A percentile compares a stretch with the other conserved stretches of the same genome.
phyloP scores from a whole-genome alignment of 2,329 filamentous ascomycete species.

The Chalaropsis thielavioides region DNA sequence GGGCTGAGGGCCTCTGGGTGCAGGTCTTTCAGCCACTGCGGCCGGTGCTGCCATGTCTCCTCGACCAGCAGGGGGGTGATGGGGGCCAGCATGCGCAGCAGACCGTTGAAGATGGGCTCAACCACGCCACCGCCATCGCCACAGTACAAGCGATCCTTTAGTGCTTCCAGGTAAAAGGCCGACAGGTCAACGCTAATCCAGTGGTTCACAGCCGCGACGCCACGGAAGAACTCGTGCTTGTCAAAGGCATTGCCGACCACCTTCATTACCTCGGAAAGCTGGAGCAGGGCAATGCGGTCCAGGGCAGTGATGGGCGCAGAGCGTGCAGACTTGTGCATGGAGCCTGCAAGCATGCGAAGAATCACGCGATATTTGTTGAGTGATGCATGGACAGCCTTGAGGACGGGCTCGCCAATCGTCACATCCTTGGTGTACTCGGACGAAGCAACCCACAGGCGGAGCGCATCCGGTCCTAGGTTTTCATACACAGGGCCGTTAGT shows the following conservation, averaged over 20 bases:
- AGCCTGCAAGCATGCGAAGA: constrained; percentile 79
- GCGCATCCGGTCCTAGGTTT: constrained; percentile 67
- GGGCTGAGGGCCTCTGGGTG: constrained; percentile 24
- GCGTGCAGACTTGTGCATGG: constrained; percentile 42
- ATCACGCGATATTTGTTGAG: constrained; percentile 80
- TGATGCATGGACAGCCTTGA: constrained; percentile 60
- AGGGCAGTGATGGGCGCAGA: constrained; percentile 40
- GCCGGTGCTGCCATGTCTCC: constrained; percentile 71
- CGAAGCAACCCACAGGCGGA: constrained; percentile 82
- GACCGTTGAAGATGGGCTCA: constrained; percentile 52
- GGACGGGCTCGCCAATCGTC: constrained; percentile 60
- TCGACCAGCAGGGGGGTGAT: constrained; percentile 73
- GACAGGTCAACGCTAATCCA: constrained; percentile 77
- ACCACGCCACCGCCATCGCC: constrained; percentile 52
- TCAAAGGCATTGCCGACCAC: constrained; percentile 51
- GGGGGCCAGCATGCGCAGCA: constrained; percentile 67
- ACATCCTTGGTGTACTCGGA: constrained; percentile 87
- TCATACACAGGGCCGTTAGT: constrained; percentile 35
- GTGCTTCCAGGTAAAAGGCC: constrained; percentile 81
- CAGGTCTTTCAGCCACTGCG: constrained; percentile 39
- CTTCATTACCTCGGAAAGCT: constrained; percentile 51
- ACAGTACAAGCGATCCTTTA: constrained; percentile 87
- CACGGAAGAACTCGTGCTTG: constrained; percentile 72
- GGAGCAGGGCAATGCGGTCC: constrained; percentile 64
- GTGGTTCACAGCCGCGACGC: constrained; percentile 54